phyloP scores from a whole-genome alignment of 2,329 filamentous ascomycete genomes.

The Trichoderma sp. region DNA sequence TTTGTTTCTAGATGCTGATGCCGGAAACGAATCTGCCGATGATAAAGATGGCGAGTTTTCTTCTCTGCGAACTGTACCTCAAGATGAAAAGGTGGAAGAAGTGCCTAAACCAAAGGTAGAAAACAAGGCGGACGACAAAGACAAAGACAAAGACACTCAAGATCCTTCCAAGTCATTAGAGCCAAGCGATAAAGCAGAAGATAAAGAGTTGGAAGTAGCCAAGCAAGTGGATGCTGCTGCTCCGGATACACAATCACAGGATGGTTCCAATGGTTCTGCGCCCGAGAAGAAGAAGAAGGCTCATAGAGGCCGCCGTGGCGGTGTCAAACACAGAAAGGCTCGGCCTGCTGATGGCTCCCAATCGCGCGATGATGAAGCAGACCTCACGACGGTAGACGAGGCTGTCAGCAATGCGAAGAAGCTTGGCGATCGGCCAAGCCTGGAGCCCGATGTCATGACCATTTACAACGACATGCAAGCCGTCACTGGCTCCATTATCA shows the following conservation, averaged over 20 bases:
- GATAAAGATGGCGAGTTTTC: background rate
- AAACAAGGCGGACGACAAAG: background rate
- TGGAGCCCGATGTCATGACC: constrained; percentile 63
- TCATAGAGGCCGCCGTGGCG: constrained; percentile 69
- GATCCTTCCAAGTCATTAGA: background rate
- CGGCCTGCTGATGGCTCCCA: constrained; percentile 53
- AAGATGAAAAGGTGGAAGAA: background rate
- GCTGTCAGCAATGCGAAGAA: constrained; percentile 59
- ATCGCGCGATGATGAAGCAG: constrained; percentile 47
- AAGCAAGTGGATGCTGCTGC: background rate
- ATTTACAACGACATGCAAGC: constrained; percentile 57
- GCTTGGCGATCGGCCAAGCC: constrained; percentile 50
- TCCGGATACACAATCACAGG: background rate
- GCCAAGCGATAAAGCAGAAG: background rate
- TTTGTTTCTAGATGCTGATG: background rate
- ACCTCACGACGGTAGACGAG: constrained; percentile 56
- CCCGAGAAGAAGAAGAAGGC: constrained; percentile 64
- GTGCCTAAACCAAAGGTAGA: background rate
- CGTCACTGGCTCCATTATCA: constrained; percentile 57
- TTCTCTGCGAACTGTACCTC: background rate
- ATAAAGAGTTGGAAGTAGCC: background rate
- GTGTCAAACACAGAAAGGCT: constrained; percentile 63
- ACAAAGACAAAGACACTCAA: background rate
- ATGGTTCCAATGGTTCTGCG: constrained; percentile 17
- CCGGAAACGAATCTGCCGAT: background rate